Percentiles rank a stretch among this genome's conserved stretches.
phyloP scores from a whole-genome alignment of 2,329 filamentous ascomycete species.

The Exserohilum turcica region DNA sequence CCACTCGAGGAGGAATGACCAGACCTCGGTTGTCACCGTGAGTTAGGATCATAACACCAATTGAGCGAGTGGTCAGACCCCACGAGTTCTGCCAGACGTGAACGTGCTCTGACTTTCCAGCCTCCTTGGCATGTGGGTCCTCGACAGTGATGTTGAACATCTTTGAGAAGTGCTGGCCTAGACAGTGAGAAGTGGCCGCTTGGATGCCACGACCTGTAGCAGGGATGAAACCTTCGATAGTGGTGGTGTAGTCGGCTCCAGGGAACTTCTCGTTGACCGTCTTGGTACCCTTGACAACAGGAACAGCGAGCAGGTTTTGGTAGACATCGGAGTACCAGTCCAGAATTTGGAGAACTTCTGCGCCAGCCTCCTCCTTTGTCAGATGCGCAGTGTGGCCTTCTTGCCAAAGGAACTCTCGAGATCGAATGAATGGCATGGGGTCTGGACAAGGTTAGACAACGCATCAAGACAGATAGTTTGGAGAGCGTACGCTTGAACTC shows the following conservation, averaged over 20 bases:
- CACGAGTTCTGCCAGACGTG: constrained; percentile 99
- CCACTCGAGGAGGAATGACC: constrained; percentile 87
- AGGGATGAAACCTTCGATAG: constrained; percentile 95
- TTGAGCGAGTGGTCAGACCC: constrained; percentile 95
- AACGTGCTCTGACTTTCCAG: constrained; percentile 69
- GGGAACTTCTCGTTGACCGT: constrained; percentile 99
- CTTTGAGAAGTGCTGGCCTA: constrained; percentile 98
- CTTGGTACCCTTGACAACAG: constrained; percentile 91
- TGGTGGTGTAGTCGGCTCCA: constrained; percentile 94
- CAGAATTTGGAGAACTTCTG: constrained; percentile 90
- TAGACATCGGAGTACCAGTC: constrained; percentile 93
- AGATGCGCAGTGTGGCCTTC: constrained; percentile 94
- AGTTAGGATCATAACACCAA: constrained; percentile 99
- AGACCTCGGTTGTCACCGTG: constrained; percentile 96
- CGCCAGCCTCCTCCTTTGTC: constrained; percentile 77
- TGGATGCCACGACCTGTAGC: constrained; percentile 96
- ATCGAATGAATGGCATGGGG: constrained; percentile 76
- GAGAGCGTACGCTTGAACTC: constrained; percentile 75
- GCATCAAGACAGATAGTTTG: no score
- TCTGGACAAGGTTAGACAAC: constrained; percentile 16
- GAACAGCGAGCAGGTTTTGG: constrained; percentile 90
- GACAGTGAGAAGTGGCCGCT: constrained; percentile 89
- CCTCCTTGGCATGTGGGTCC: constrained; percentile 73
- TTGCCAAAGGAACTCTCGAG: constrained; percentile 97
- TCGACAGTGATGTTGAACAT: constrained; percentile 99